phyloP scores from a whole-genome alignment of 192 early-diverging fungal genomes.

The Diversispora epigaea region DNA sequence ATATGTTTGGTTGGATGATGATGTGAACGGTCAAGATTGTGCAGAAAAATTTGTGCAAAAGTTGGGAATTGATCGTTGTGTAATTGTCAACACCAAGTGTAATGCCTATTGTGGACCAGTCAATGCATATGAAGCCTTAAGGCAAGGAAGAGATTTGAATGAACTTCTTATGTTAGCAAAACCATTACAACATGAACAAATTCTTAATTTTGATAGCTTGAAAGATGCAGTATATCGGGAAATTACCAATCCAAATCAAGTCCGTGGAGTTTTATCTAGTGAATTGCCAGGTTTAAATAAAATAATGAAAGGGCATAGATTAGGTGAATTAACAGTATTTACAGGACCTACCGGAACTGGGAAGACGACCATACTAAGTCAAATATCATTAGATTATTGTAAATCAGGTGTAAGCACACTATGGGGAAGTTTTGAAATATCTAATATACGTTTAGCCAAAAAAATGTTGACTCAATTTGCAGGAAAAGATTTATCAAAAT shows the following conservation, averaged over 20 bases:
- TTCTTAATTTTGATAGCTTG: constrained; percentile 60
- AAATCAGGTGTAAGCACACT: constrained; percentile 65
- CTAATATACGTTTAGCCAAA: constrained; percentile 64
- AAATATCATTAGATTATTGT: constrained; percentile 69
- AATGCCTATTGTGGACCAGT: constrained; percentile 48
- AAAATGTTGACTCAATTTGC: constrained; percentile 70
- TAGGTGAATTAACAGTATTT: constrained; percentile 67
- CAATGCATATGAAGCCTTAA: constrained; percentile 56
- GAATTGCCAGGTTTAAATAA: constrained; percentile 64
- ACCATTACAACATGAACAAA: constrained; percentile 63
- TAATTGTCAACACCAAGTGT: constrained; percentile 51
- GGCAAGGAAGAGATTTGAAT: constrained; percentile 40
- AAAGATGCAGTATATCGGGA: constrained; percentile 65
- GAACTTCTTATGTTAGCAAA: constrained; percentile 46
- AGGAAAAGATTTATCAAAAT: constrained; percentile 50
- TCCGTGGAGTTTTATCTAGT: constrained; percentile 58
- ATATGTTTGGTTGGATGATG: constrained; percentile 70
- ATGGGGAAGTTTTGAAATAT: constrained; percentile 79
- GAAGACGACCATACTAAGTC: constrained; percentile 72
- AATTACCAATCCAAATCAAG: constrained; percentile 63
- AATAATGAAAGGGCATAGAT: constrained; percentile 66
- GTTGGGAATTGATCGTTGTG: constrained; percentile 62
- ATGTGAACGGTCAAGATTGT: constrained; percentile 59
- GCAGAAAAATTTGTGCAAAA: constrained; percentile 61
- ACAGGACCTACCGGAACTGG: constrained; percentile 71